Evolutionary conservation across 1,284 basidiomycete genomes (phyloP).

Genomic region (Ustilago nuda): DNA sequence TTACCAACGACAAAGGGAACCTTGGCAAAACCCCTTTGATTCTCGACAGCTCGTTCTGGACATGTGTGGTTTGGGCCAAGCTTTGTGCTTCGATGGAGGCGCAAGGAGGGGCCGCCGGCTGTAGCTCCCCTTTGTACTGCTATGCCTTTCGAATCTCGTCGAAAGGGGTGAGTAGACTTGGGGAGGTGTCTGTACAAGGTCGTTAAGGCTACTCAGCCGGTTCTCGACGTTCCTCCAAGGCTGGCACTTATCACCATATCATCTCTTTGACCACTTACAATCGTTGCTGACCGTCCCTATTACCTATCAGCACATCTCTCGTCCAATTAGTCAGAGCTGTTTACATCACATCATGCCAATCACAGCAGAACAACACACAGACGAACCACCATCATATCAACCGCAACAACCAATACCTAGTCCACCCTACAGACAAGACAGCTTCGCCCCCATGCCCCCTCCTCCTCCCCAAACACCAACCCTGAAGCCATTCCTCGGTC

Average conservation of each 20-base stretch:
- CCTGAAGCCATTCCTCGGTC: slow-evolving; percentile 78
- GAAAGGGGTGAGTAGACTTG: too few relatives aligned
- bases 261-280: background rate
- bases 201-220: too few relatives aligned
- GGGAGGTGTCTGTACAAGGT: too few relatives aligned
- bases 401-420: background rate
- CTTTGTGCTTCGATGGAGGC: slow-evolving; percentile 3
- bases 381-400: slow-evolving; percentile 28
- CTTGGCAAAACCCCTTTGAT: too few relatives aligned
- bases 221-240: too few relatives aligned
- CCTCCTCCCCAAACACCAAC: background rate
- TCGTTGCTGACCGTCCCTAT: background rate
- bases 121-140: background rate
- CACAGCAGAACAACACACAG: background rate
- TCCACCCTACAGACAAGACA: slow-evolving; percentile 5
- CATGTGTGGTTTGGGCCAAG: too few relatives aligned
- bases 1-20: slow-evolving; percentile 9
- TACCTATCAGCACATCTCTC: background rate
- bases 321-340: background rate
- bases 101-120: background rate
- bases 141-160: too few relatives aligned
- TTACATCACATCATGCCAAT: slow-evolving; percentile 13
- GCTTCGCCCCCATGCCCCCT: background rate
- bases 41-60: too few relatives aligned
- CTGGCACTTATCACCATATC: too few relatives aligned